Conservation (phyloP, 345 rosid genomes). For the Cochlearia excelsa region DNA sequence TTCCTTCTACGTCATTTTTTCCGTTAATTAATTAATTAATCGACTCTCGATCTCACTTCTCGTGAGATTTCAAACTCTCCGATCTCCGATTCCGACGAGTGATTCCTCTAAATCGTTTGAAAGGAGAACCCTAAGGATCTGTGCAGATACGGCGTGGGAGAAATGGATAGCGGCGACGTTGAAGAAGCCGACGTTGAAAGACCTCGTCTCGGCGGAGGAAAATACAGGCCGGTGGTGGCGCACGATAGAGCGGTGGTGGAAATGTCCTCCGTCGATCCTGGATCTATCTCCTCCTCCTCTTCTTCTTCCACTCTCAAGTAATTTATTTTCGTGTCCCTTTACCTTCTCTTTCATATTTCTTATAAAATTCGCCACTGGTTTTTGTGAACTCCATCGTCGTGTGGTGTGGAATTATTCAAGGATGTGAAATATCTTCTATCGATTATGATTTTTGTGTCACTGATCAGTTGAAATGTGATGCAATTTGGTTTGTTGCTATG, state of each 20-base stretch:
- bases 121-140: slow-evolving; percentile 21
- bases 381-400: too few species aligned
- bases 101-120: not conserved
- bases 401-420: too few species aligned
- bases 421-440: too few species aligned
- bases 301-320: slow-evolving; percentile 36
- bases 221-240: slow-evolving; percentile 83
- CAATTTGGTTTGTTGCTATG: too few species aligned
- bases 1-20: too few species aligned
- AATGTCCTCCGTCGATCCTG: slow-evolving; percentile 83
- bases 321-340: not conserved
- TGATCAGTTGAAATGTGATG: too few species aligned
- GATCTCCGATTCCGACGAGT: slow-evolving; percentile 24
- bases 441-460: too few species aligned
- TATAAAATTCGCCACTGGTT: too few species aligned
- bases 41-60: slow-evolving; percentile 25
- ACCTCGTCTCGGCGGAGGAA: slow-evolving; percentile 46
- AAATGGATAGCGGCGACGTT: slow-evolving; percentile 70
- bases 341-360: not conserved
- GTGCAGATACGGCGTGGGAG: slow-evolving; percentile 16
- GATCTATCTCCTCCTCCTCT: slow-evolving; percentile 35
- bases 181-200: slow-evolving; percentile 49
- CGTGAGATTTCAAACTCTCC: slow-evolving; percentile 28
- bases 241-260: slow-evolving; percentile 87
- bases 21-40: too few species aligned